These are phyloP conservation scores for Pseudopyricularia javanii DNA, from an alignment of 2,329 filamentous ascomycete species.

Conservation along the genomic window DNA sequence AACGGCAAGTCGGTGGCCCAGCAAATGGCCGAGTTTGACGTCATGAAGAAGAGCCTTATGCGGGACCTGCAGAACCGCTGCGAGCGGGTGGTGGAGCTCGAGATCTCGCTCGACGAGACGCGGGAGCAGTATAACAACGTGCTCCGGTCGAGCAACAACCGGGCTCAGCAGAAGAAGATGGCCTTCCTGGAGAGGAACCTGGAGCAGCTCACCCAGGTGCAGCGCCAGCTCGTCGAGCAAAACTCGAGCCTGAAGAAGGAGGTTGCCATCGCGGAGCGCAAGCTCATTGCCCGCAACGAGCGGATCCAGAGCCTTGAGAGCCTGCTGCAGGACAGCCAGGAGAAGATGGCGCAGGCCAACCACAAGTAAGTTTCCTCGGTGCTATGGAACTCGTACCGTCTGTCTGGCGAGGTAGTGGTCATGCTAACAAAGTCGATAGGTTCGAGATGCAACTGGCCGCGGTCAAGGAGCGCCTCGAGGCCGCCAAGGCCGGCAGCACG, in stretches of 20 bases:
- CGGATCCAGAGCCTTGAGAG: constrained; percentile 89
- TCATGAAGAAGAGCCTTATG: constrained; percentile 99
- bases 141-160: constrained; percentile 89
- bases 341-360: constrained; percentile 94
- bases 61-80: constrained; percentile 96
- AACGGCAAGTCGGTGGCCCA: constrained; percentile 91
- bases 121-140: constrained; percentile 99
- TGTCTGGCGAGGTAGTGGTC: background rate
- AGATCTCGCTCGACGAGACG: constrained; percentile 94
- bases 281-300: constrained; percentile 92
- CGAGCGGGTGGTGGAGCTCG: constrained; percentile 93
- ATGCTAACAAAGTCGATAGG: constrained; percentile 32
- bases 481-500: constrained; percentile 83
- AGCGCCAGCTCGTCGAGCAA: constrained; percentile 94
- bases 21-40: constrained; percentile 96
- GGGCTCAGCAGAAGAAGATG: constrained; percentile 99
- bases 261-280: constrained; percentile 94
- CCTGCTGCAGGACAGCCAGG: constrained; percentile 90
- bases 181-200: constrained; percentile 97
- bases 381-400: constrained; percentile 4
- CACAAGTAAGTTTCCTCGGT: constrained; percentile 61
- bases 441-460: constrained; percentile 95
- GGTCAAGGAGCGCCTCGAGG: constrained; percentile 95
- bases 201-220: constrained; percentile 93
- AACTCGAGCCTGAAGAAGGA: constrained; percentile 97